Evolutionary conservation across 768 basidiomycete genomes (phyloP).

Genomic region (Melanogaster broomeanus): DNA sequence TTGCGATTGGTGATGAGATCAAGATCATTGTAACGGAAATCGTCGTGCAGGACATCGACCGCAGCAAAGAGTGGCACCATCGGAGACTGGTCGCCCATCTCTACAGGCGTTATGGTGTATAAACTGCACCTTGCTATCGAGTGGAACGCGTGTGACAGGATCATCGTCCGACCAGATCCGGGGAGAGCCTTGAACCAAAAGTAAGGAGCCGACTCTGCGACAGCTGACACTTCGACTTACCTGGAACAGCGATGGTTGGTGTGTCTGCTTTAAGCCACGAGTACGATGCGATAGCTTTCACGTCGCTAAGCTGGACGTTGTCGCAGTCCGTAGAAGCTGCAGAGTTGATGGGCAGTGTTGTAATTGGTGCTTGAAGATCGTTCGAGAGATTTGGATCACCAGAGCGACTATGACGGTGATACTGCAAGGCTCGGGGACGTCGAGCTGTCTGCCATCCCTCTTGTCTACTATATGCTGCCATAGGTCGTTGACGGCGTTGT

Average conservation of each 20-base stretch:
- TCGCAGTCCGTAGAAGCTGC: slow-evolving; percentile 10
- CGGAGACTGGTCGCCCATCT: slow-evolving; percentile 37
- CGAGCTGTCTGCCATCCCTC: no score
- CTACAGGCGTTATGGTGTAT: slow-evolving; percentile 62
- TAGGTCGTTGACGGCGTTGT: slow-evolving; percentile 1
- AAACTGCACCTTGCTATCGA: slow-evolving; percentile 50
- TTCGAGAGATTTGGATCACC: slow-evolving; percentile 14
- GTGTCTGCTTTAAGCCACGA: slow-evolving; percentile 46
- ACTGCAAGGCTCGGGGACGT: no score
- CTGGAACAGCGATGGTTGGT: slow-evolving; percentile 57
- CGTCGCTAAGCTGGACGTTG: slow-evolving; percentile 36
- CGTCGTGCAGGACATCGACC: slow-evolving; percentile 43
- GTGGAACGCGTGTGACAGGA: slow-evolving; percentile 53
- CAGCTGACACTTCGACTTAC: slow-evolving; percentile 27
- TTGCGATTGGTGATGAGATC: slow-evolving; percentile 65
- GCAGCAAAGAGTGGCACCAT: slow-evolving; percentile 62
- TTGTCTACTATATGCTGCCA: slow-evolving; percentile 18
- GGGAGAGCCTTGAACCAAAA: slow-evolving; percentile 51
- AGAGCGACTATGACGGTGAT: background rate
- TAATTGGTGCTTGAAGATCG: slow-evolving; percentile 20
- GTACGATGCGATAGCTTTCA: slow-evolving; percentile 51
- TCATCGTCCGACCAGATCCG: slow-evolving; percentile 54
- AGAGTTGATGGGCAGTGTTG: slow-evolving; percentile 15
- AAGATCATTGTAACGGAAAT: slow-evolving; percentile 35
- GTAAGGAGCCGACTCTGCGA: background rate